Evolutionary conservation across 805 yeast genomes (phyloP).

Genomic region (Candida gorgasii): DNA sequence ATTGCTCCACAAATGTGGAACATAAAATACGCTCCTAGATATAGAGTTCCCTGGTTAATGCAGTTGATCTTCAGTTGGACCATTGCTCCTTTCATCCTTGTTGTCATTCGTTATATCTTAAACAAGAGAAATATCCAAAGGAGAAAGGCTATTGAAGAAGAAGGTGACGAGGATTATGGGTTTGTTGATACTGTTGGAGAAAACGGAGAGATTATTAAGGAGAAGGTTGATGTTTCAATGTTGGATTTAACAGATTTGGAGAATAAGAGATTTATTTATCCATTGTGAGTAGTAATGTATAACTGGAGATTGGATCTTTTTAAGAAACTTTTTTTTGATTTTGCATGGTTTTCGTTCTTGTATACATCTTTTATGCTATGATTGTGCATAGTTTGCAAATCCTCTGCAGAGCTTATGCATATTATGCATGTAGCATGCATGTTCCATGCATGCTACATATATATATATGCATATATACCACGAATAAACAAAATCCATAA

Average conservation of each 20-base stretch:
- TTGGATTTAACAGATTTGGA: constrained; percentile 16
- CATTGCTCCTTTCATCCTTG: constrained; percentile 44
- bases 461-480: too few relatives aligned
- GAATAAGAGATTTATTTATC: constrained; percentile 15
- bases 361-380: too few relatives aligned
- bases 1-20: constrained; percentile 61
- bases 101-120: constrained; percentile 47
- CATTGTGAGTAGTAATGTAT: constrained; percentile 9
- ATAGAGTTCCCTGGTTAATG: constrained; percentile 43
- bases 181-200: constrained; percentile 10
- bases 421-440: too few relatives aligned
- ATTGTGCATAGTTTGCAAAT: too few relatives aligned
- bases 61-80: constrained; percentile 55
- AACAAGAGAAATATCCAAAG: constrained; percentile 46
- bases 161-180: constrained; percentile 12
- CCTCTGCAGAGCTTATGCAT: too few relatives aligned
- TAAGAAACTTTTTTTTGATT: too few relatives aligned
- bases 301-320: too few relatives aligned
- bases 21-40: constrained; percentile 43
- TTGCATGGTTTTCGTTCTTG: not conserved
- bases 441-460: too few relatives aligned
- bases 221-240: constrained; percentile 13
- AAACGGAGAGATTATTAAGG: constrained; percentile 9
- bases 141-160: constrained; percentile 11
- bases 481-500: too few relatives aligned